Percentiles rank a stretch among this genome's conserved stretches.
These are phyloP conservation scores for Mortierella sp. DNA, from an alignment of 371 early-diverging fungal genomes.

Conservation along the genomic window DNA sequence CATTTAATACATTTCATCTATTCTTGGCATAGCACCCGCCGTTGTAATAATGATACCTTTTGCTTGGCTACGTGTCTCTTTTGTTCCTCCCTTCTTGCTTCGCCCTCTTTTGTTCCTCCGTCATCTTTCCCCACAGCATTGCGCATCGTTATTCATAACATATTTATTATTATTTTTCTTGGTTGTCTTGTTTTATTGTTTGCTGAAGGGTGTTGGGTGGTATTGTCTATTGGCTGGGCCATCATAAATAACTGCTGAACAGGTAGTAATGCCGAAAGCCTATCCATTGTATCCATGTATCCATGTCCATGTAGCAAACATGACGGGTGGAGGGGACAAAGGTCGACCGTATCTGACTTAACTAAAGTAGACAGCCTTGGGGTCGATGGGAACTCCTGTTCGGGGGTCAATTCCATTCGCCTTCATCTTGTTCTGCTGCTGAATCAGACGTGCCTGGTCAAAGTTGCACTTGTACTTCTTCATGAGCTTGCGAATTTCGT, in stretches of 20 bases:
- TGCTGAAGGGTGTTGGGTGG: too few species aligned
- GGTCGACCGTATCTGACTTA: not conserved
- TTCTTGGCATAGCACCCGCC: not conserved
- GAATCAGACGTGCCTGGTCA: constrained; percentile 86
- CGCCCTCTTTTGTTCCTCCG: not conserved
- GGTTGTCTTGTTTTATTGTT: too few species aligned
- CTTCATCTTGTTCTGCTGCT: constrained; percentile 77
- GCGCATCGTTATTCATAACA: not conserved
- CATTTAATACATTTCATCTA: not conserved
- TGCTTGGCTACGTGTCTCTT: not conserved
- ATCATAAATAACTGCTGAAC: too few species aligned
- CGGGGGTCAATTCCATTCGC: constrained; percentile 85
- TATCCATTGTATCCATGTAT: too few species aligned
- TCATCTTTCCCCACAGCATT: not conserved
- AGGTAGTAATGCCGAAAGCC: too few species aligned
- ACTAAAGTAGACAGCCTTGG: constrained; percentile 74
- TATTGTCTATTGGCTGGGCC: too few species aligned
- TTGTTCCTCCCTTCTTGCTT: not conserved
- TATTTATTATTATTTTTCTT: not conserved
- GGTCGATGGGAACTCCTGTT: constrained; percentile 85
- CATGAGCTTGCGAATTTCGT: constrained; percentile 82
- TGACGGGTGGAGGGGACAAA: too few species aligned
- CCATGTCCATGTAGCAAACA: too few species aligned
- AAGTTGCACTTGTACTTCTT: constrained; percentile 77
- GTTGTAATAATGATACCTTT: not conserved